A percentile compares a stretch with the other conserved stretches of the same genome.
Conservation (phyloP, 441 rosid genomes). For the Pelargonium citronellum region DNA sequence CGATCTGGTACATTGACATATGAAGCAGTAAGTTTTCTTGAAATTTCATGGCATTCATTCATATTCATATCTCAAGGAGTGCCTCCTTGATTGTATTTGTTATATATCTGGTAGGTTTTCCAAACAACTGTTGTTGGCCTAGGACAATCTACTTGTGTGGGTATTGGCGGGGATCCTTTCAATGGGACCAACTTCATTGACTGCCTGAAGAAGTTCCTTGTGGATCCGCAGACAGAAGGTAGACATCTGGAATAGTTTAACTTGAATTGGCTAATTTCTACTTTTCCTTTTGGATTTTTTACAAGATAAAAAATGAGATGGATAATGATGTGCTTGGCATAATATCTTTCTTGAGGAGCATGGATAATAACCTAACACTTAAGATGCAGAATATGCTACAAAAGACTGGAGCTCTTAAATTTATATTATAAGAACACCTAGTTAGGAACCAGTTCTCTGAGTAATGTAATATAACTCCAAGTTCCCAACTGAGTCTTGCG, state of each 20-base stretch:
- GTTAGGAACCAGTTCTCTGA: no score
- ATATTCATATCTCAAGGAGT: neutral
- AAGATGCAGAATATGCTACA: no score
- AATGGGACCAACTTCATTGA: slow-evolving; percentile 89
- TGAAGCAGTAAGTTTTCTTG: slow-evolving; percentile 63
- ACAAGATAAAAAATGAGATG: neutral
- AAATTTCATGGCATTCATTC: neutral
- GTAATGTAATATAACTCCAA: no score
- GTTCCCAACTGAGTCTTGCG: no score
- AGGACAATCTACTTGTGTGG: slow-evolving; percentile 87
- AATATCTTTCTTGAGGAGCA: no score
- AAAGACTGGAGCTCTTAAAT: neutral
- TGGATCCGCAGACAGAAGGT: slow-evolving; percentile 92
- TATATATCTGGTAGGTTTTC: slow-evolving; percentile 46
- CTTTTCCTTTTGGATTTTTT: neutral
- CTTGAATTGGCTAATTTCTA: slow-evolving; percentile 6
- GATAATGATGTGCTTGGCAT: no score
- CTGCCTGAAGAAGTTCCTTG: slow-evolving; percentile 62
- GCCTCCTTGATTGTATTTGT: neutral
- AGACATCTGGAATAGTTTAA: neutral
- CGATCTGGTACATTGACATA: slow-evolving; percentile 90
- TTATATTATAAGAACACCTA: no score
- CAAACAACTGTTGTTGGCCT: slow-evolving; percentile 88
- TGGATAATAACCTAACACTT: no score
- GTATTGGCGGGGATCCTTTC: slow-evolving; percentile 95